Percentiles rank a stretch among this genome's conserved stretches.
Conservation (phyloP, 129 eudicot genomes). For the Ambrosia trifida region DNA sequence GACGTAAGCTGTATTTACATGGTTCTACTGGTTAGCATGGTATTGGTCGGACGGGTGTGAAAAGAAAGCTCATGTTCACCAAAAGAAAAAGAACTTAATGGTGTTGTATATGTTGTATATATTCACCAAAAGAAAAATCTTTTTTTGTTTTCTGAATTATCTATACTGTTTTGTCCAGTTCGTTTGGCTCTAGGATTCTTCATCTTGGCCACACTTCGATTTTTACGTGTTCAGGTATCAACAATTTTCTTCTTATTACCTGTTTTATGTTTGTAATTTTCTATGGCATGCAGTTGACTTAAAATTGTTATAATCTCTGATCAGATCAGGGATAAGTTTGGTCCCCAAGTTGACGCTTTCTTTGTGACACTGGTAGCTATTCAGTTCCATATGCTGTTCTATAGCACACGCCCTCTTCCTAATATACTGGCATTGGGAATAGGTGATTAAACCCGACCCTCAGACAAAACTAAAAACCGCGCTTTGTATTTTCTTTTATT, state of each 20-base stretch:
- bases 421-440: slow-evolving; percentile 90
- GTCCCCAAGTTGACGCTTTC: slow-evolving; percentile 86
- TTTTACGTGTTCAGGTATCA: slow-evolving; percentile 82
- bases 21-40: not conserved
- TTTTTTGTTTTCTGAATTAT: not conserved
- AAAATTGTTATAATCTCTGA: slow-evolving; percentile 19
- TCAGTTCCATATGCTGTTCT: slow-evolving; percentile 93
- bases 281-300: slow-evolving; percentile 9
- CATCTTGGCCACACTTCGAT: slow-evolving; percentile 68
- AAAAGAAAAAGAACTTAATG: not conserved
- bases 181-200: slow-evolving; percentile 85
- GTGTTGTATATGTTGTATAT: not conserved
- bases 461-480: not conserved
- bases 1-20: not conserved
- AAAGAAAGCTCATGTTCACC: not conserved
- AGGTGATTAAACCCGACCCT: slow-evolving; percentile 50
- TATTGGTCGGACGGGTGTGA: not conserved
- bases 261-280: not conserved
- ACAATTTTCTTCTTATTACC: not conserved
- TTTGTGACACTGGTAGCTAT: slow-evolving; percentile 71
- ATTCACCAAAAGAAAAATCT: not conserved
- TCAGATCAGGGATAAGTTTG: slow-evolving; percentile 87
- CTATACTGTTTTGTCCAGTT: slow-evolving; percentile 45
- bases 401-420: slow-evolving; percentile 98
- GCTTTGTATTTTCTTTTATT: not conserved